Evolutionary conservation across 306 rosid species (phyloP), one percentile per base, ranked within the genome.

Genomic region (Hylodesmum podocarpum): DNA sequence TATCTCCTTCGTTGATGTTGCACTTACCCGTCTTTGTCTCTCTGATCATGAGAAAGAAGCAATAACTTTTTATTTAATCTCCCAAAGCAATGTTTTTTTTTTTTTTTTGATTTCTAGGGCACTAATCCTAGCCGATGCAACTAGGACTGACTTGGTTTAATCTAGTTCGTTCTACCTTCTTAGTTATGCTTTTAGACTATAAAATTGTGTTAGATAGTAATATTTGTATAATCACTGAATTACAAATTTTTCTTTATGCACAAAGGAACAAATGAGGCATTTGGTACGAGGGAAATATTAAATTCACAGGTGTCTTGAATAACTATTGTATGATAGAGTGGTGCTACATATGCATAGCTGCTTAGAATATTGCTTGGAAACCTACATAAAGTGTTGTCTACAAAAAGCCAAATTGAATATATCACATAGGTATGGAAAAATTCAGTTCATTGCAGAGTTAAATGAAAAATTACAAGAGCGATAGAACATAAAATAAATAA

Each of bases 11-110:
- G 74, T 67, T 66, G 47, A 57, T 47, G 39, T 59, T 49, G 77
- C 79, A 19, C 70, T 46, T 12, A 16, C 58, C 55, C 10, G 70
- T 54, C 62, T 55, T 27, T 28, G 70, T 75, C 64, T 75, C 64
- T 75, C 57, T 46, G 66, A 31, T 18, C 15, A 39, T 36, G 29
- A 9, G 21, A 80, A 74, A 46, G 66, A 36, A 66, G 67, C 57
- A 25, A 18, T 1, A 62, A 36, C 73, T 14, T 53, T 44, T 15
- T 31, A 54, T 67, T 67, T 66, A 36, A 59, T 75, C 51, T 37
- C 44, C 79, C 33, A 63, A 21, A 62, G 71, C 46, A 74, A 16
- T 5, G 6, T 40, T 3, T n/a, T 40, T 15, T 40, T 3, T n/a
- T 40, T 10, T 25, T 41, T 36, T 40, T n/a, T 54, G 8, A 57